Evolutionary conservation across 306 rosid species (phyloP).

Genomic region (Begonia peltatifolia): DNA sequence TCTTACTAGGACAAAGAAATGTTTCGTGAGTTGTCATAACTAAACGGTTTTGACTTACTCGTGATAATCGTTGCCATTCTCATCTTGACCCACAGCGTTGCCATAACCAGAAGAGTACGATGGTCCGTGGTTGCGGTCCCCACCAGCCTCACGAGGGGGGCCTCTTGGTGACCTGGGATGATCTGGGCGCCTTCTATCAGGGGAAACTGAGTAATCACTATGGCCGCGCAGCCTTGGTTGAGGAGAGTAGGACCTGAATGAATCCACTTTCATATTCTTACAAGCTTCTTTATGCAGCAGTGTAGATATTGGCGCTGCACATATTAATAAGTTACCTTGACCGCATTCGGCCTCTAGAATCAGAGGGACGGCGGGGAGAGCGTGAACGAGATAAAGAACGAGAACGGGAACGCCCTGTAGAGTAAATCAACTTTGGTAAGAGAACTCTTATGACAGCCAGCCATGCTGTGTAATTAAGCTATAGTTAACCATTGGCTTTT

Average conservation of each 20-base stretch:
- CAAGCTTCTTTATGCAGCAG: not conserved
- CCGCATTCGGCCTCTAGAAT: constrained; percentile 66
- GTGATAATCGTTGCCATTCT: constrained; percentile 35
- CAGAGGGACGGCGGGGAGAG: constrained; percentile 63
- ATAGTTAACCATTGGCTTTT: too few species aligned
- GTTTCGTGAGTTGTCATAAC: too few species aligned
- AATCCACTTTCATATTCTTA: not conserved
- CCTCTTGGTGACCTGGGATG: constrained; percentile 76
- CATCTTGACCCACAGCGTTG: constrained; percentile 35
- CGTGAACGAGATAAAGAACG: constrained; percentile 74
- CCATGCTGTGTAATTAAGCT: too few species aligned
- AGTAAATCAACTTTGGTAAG: not conserved
- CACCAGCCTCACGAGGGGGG: constrained; percentile 49
- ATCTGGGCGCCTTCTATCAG: constrained; percentile 47
- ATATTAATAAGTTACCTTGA: constrained; percentile 49
- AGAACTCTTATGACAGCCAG: too few species aligned
- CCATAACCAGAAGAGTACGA: constrained; percentile 63
- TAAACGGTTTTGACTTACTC: constrained; percentile 29
- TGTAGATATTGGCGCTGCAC: not conserved
- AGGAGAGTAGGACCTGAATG: constrained; percentile 81
- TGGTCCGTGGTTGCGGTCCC: constrained; percentile 44
- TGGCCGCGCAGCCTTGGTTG: constrained; percentile 48
- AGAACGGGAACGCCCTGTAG: constrained; percentile 69
- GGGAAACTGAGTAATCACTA: constrained; percentile 62
- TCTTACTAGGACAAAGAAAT: too few species aligned